phyloP scores from a whole-genome alignment of 805 yeast species.

The Kregervanrija delftensis region DNA sequence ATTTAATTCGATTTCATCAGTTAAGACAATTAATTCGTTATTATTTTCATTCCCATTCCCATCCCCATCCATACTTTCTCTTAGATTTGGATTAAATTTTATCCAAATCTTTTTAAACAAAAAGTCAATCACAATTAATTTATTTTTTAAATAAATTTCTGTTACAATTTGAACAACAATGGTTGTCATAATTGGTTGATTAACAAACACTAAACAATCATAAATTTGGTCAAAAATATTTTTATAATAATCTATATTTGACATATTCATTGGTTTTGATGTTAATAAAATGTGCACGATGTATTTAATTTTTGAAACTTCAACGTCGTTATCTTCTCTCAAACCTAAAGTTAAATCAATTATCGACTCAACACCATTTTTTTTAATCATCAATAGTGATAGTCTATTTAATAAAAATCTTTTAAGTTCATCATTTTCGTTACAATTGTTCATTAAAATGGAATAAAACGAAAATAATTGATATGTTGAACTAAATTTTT shows the following conservation, averaged over 20 bases:
- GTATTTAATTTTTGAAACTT: conserved; percentile 56
- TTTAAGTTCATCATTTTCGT: conserved; percentile 28
- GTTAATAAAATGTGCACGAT: conserved; percentile 55
- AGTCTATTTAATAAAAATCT: conserved; percentile 42
- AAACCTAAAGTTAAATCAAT: conserved; percentile 74
- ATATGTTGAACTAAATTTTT: conserved; percentile 53
- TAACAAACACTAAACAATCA: conserved; percentile 47
- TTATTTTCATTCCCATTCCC: background rate
- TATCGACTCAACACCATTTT: conserved; percentile 60
- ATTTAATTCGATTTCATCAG: conserved; percentile 45
- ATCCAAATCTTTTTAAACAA: conserved; percentile 45
- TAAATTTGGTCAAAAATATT: conserved; percentile 60
- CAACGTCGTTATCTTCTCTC: conserved; percentile 64
- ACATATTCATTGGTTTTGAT: conserved; percentile 51
- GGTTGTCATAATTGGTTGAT: conserved; percentile 53
- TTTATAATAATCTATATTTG: conserved; percentile 44
- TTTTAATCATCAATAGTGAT: conserved; percentile 41
- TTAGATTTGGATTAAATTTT: conserved; percentile 31
- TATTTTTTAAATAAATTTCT: conserved; percentile 43
- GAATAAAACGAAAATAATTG: conserved; percentile 58
- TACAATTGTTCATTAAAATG: conserved; percentile 28
- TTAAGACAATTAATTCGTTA: conserved; percentile 26
- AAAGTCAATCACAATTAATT: conserved; percentile 49
- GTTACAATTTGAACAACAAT: conserved; percentile 51
- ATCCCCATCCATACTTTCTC: background rate